Evolutionary conservation across 129 eudicot species (phyloP), one percentile per base, ranked within the genome.

Genomic region (Solidago caesia): DNA sequence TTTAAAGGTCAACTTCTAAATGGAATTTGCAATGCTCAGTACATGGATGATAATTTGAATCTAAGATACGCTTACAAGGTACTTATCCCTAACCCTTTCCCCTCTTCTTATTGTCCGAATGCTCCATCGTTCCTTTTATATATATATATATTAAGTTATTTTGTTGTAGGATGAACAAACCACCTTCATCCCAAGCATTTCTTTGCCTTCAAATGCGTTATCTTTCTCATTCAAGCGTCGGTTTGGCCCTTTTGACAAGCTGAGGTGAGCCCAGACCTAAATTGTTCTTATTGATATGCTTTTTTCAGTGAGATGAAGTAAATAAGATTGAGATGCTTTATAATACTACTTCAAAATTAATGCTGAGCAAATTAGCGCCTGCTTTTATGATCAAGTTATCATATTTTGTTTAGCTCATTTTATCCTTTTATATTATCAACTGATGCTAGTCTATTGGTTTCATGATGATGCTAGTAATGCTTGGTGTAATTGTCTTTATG

Each of bases 61-160:
- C 67, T 90, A 56, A 83, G 91, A 82, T 93, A 93, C 69, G 74
- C 81, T 49, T 93, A 81, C 77, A 93, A 93, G 98, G 98, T 93
- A 64, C 55, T 49, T 64, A 29, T 47, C 13, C 12, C 10, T 10
- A 46, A 25, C 45, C 5, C 44, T 70, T 15, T 41, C 33, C 33
- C 21, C 48, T 52, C 25, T 46, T 46, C 25, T 46, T 46, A 3
- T 27, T 14, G 8, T 41, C 33, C 44, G 53, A 60, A 14, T 71
- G 27, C 48, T 26, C 39, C 43, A 44, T 71, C 76, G 39, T 47
- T 71, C 76, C 41, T 47, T 43, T 13, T 77, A 60, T 45, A 16
- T 59, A 7, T 58, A 7, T 58, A 51, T 13, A 33, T 13, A 33
- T 49, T 66, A n/a, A 75, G 27, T 78, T 78, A 56, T 5, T 8